Evolutionary conservation across 805 yeast species (phyloP), one percentile per base, ranked within the genome.

Genomic region (Nakazawaea siamensis): DNA sequence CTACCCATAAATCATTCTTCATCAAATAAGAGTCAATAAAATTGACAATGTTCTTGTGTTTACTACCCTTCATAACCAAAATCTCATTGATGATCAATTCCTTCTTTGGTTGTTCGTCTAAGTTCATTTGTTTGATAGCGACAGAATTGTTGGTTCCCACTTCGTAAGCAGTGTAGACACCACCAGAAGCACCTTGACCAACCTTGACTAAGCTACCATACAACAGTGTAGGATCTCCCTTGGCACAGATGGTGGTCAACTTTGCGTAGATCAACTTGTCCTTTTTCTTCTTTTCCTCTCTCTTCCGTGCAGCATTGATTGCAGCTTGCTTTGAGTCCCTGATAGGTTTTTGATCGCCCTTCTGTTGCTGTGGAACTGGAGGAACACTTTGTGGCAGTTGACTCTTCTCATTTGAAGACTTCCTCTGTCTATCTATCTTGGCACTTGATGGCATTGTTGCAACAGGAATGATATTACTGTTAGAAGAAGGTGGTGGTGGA

Each of bases 111-210:
- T 92, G 99, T 48, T 80, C 81, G 46, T 84, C 94, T 36, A 92
- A 62, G 49, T 86, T 86, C 95, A 92, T 92, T 62, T 92, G 97
- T 55, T 92, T 92, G 47, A 92, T 84, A 7, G 99, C 99, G 25
- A 92, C 97, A 33, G 76, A 66, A 20, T 62, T 61, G 37, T 66
- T 64, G 16, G 68, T 66, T 13, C 69, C 68, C 23, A 59, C 52
- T 44, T 78, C 82, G 47, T 78, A 73, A 0, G 97, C 97, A 20
- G 92, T 85, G 50, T 80, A 92, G 20, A 92, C 99, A 26, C 95
- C 95, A 36, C 98, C 99, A 12, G 94, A 80, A 0, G 98, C 98
- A 51, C 99, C 98, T 61, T 92, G 98, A 1, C 99, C 99, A 43
- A 92, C 80, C 55, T 90, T 88, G 25, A 73, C 68, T 42, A 90